Base-by-base conservation (phyloP, 164 flowering plant species). In the Sedum album region DNA sequence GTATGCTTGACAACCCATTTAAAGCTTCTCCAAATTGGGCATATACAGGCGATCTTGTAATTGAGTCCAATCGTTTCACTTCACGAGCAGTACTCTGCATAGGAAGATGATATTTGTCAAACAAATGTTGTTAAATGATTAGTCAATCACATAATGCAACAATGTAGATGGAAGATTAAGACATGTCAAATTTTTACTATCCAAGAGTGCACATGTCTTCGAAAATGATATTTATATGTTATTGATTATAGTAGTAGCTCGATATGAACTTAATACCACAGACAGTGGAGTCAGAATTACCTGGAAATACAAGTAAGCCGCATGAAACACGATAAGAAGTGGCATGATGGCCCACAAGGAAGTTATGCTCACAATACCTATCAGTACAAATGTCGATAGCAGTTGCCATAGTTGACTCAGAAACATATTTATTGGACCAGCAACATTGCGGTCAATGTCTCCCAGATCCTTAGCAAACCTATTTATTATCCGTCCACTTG, bases 11-110 rank as follows among this genome's bases (percentile, higher is more conserved):
- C 20, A 94, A 75, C 49, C 99, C 99, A 81, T 94, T 90, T 51
- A 94, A 67, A 39, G 96, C 96, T 80, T 94, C 99, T 66, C 93
- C 92, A 75, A 94, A 91, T 73, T 94, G 99, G 25, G 99, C 97
- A 80, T 94, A 94, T 53, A 91, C 91, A 66, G 99, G 99, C 57
- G 99, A 94, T 73, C 99, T 86, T 15, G 86, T 78, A 42, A 91
- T 80, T 53, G 99, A 94, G 74, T 91, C 96, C 80, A 94, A 74
- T 20, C 99, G 96, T 75, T 94, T 94, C 39, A 91, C 95, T 78
- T 94, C 99, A 66, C 99, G 91, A n/a, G 97, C 76, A n/a, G 99
- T 94, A 78, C 87, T 90, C 98, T 94, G 86, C 44, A 76, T 65
- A 66, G 65, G 13, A 31, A 0, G 71, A 65, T 44, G 31, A 31